Base-by-base conservation (phyloP, 2,329 filamentous ascomycete genomes). In the Epichloe elymi region DNA sequence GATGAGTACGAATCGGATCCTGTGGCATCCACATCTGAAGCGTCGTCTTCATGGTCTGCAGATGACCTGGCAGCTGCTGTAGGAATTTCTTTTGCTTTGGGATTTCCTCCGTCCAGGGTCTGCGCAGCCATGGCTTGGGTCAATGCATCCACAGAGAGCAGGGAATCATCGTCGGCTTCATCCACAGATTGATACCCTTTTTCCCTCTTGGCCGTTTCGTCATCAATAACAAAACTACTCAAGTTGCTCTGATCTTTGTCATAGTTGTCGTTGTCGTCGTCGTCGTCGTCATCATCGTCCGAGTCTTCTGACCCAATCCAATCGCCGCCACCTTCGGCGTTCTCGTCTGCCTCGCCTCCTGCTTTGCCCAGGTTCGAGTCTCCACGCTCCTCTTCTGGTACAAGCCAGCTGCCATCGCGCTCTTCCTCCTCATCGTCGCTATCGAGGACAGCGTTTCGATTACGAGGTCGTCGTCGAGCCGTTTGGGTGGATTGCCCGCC, bases 301-400 rank as follows among this genome's bases (percentile, higher is more conserved):
- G 83, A 86, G 60, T 93, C 86, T 33, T 86, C 80, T 0, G 83
- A 81, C 38, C 78, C 78, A 47, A 95, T 74, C 64, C 80, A 88
- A 51, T 94, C 86, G 20, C 88, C 90, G 3, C 85, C 88, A 2
- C 88, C 88, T 63, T 95, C 90, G 2, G 85, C 87, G 62, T 95
- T 80, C 65, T 95, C 88, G 55, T 95, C 88, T 49, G 88, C 85
- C n/a, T 80, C 79, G 4, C 86, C 88, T n/a, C 88, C 88, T 43
- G 86, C 85, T 62, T 83, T 85, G 46, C 86, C 87, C 15, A 90
- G 73, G n/a, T 73, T 71, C 4, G 82, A 62, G 1, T 73, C 62
- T 0, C 75, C 73, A 43, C 77, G 81, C 60, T 93, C 74, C 10
- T 78, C 74, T 52, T 85, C 82, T 0, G 81, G 76, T 3, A 90